phyloP scores from a whole-genome alignment of 106 monocot species.

The Acanthochlamys bracteata region DNA sequence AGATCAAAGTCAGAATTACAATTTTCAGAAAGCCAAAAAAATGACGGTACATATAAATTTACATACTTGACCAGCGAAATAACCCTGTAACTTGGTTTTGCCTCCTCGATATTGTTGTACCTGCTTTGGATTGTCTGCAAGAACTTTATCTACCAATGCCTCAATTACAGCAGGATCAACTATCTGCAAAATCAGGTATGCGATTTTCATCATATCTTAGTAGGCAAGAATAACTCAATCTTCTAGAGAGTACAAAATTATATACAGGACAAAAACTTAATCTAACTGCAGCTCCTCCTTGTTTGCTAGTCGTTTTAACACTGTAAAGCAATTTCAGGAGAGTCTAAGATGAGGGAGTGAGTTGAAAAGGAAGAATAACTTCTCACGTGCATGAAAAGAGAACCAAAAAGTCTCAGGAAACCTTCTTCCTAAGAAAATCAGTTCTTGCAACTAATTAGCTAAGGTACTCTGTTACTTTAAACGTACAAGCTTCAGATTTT shows the following conservation, averaged over 20 bases:
- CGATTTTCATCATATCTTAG: background rate
- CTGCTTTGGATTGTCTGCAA: constrained; percentile 86
- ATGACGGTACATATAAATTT: background rate
- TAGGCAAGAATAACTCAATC: background rate
- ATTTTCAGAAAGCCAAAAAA: background rate
- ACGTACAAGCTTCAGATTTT: too few relatives aligned
- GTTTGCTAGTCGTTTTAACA: too few relatives aligned
- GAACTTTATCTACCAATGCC: constrained; percentile 68
- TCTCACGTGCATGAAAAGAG: too few relatives aligned
- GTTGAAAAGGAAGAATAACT: too few relatives aligned
- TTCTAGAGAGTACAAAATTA: background rate
- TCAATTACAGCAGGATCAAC: constrained; percentile 73
- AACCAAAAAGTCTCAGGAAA: too few relatives aligned
- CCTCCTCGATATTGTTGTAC: constrained; percentile 81
- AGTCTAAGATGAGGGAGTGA: too few relatives aligned
- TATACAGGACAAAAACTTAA: too few relatives aligned
- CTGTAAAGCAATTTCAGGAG: too few relatives aligned
- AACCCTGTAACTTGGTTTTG: constrained; percentile 85
- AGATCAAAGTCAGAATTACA: background rate
- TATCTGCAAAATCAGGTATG: constrained; percentile 11
- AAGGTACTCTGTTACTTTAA: too few relatives aligned
- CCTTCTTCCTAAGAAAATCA: too few relatives aligned
- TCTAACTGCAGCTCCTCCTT: too few relatives aligned
- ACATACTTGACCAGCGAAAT: constrained; percentile 83
- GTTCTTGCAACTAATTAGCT: too few relatives aligned